Evolutionary conservation across 164 flowering plant genomes (phyloP), one percentile per base, ranked within the genome.

Genomic region (Annona cherimola): DNA sequence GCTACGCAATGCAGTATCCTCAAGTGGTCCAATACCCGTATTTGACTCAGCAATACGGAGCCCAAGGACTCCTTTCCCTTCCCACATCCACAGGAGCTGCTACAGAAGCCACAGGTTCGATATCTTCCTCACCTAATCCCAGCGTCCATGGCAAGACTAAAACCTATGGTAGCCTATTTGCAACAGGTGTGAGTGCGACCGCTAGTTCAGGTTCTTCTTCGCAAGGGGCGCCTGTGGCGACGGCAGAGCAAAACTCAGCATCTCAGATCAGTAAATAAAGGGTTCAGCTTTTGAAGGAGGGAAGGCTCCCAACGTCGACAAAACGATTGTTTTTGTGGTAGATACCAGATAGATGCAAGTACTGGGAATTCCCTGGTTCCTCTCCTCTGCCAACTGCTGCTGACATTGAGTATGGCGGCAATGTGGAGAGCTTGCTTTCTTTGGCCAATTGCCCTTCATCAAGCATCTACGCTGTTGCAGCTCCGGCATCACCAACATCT

Each of bases 21-120:
- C 90, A 83, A 54, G 75, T 84, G 82, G 63, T 81, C 40, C 93
- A 83, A 62, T 81, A 84, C 76, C 89, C 86, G 2, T 84, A 78
- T 71, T 14, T 82, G 77, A 82, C 86, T 42, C 89, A 85, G 70
- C 86, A 78, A 1, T 79, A 67, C 19, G 74, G 72, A 59, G 69
- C 88, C 5, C 14, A 79, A 0, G 88, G 86, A 57, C 79, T 88
- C 64, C 79, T 85, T 40, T 86, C 90, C 2, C 84, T 85, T 73
- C 87, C 92, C 71, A 69, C 82, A 42, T 77, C 86, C 5, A 67
- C 43, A 64, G 65, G 68, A 12, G 50, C 86, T 18, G 42, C 74
- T 26, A 26, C 35, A 26, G 35, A 26, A 4, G 16, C 80, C 41
- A 65, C 72, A 18, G 82, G 82, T 74, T 40, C 16, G 72, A 61